These are phyloP conservation scores for Leishmania tropica DNA, from an alignment of 208 protist genomes.

Conservation along the genomic window DNA sequence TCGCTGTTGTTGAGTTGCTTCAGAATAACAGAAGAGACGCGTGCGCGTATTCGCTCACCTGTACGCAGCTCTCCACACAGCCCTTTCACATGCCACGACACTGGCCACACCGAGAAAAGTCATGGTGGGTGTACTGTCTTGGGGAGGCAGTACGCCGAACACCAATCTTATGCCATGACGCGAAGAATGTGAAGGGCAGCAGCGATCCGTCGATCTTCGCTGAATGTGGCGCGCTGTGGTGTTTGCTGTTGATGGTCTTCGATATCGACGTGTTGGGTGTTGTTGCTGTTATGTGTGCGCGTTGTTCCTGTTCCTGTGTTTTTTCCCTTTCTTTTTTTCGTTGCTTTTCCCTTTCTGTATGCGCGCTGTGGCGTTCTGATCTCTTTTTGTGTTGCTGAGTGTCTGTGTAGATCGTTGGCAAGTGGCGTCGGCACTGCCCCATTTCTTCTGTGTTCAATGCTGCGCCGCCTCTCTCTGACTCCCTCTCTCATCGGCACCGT, in stretches of 20 bases:
- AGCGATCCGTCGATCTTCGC: background rate
- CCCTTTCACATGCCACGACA: background rate
- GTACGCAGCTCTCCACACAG: background rate
- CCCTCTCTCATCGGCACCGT: background rate
- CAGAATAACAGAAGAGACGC: background rate
- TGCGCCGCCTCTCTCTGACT: conserved; percentile 7
- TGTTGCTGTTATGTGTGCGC: no score
- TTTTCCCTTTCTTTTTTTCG: no score
- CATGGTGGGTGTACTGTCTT: background rate
- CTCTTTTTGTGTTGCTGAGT: background rate
- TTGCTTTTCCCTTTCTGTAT: no score
- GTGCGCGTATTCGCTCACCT: background rate
- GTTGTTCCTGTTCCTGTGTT: no score
- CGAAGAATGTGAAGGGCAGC: background rate
- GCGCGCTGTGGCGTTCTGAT: background rate
- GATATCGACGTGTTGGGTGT: no score
- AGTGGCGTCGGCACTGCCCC: background rate
- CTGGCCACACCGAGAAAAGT: background rate
- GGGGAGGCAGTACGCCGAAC: background rate
- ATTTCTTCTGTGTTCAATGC: background rate
- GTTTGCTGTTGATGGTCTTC: no score
- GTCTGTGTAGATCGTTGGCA: background rate
- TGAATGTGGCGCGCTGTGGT: background rate
- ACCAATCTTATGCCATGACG: background rate
- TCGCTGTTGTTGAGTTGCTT: background rate